Conservation (phyloP, 129 eudicot genomes). For the Helianthus tuberosus region DNA sequence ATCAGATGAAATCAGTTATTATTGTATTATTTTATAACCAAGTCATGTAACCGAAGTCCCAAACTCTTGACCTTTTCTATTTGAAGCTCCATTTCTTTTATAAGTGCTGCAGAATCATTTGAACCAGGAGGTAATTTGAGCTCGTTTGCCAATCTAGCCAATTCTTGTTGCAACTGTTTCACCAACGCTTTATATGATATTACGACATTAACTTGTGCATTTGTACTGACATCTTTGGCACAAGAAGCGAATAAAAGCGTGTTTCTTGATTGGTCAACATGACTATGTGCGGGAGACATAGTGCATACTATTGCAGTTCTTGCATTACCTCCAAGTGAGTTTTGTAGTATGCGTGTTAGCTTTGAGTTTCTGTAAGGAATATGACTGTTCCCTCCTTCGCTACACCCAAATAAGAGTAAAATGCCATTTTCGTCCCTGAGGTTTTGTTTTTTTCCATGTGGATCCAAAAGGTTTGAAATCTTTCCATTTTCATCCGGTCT, state of each 20-base stretch:
- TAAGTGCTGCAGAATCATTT: conserved; percentile 36
- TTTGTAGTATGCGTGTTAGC: conserved; percentile 91
- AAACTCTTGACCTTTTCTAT: conserved; percentile 54
- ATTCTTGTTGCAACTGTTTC: conserved; percentile 71
- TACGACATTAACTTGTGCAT: conserved; percentile 84
- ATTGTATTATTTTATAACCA: background rate
- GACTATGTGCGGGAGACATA: conserved; percentile 84
- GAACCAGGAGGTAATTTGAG: conserved; percentile 42
- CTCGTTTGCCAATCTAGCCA: conserved; percentile 64
- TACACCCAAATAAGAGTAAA: conserved; percentile 33
- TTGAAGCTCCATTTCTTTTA: conserved; percentile 63
- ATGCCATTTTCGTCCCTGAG: no score
- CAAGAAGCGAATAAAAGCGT: conserved; percentile 84
- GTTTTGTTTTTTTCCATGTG: no score
- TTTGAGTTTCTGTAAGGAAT: conserved; percentile 90
- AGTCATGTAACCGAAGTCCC: conserved; percentile 3
- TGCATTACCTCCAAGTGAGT: conserved; percentile 93
- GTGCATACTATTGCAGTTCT: conserved; percentile 90
- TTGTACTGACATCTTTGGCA: conserved; percentile 80
- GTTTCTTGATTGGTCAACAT: conserved; percentile 89
- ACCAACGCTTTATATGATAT: conserved; percentile 86
- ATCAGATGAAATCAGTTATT: conserved; percentile 7
- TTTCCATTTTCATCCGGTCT: no score
- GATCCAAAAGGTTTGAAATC: no score
- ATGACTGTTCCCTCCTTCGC: conserved; percentile 73